These are phyloP conservation scores for Jaltomata sinuosa DNA, from an alignment of 257 asterid species.

Conservation along the genomic window DNA sequence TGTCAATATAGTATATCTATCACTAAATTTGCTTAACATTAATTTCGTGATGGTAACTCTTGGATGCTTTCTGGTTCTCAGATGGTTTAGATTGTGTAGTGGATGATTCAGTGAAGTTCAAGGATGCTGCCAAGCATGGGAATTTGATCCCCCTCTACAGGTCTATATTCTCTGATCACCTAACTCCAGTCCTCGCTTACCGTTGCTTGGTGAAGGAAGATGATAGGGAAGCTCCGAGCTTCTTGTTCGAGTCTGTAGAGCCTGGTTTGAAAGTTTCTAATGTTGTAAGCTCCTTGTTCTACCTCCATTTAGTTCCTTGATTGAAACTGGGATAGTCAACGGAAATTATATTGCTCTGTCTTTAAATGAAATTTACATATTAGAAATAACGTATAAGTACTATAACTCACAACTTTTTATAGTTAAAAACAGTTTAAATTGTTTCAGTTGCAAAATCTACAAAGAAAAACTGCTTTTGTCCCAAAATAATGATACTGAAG, in stretches of 20 bases:
- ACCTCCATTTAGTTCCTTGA: not conserved
- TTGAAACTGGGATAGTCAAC: not conserved
- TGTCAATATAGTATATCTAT: not conserved
- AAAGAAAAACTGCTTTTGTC: not conserved
- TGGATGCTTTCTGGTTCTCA: not conserved
- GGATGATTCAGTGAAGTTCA: conserved; percentile 65
- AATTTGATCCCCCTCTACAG: conserved; percentile 77
- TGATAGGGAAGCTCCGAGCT: conserved; percentile 96
- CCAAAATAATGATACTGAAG: not conserved
- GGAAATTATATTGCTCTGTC: not conserved
- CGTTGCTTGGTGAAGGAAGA: conserved; percentile 92
- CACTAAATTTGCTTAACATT: not conserved
- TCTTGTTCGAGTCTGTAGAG: conserved; percentile 84
- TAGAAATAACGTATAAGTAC: not conserved
- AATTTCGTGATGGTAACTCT: not conserved
- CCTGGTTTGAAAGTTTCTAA: conserved; percentile 70
- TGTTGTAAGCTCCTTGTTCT: conserved; percentile 39
- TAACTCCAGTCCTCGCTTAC: conserved; percentile 93
- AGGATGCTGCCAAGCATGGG: conserved; percentile 82
- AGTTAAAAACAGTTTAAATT: not conserved
- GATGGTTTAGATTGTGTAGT: conserved; percentile 25
- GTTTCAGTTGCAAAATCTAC: not conserved
- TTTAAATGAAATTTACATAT: not conserved
- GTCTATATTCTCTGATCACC: conserved; percentile 78
- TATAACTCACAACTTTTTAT: not conserved